Evolutionary conservation across 73 alveolate genomes (phyloP).

Genomic region (Paramecium primaurelia): DNA sequence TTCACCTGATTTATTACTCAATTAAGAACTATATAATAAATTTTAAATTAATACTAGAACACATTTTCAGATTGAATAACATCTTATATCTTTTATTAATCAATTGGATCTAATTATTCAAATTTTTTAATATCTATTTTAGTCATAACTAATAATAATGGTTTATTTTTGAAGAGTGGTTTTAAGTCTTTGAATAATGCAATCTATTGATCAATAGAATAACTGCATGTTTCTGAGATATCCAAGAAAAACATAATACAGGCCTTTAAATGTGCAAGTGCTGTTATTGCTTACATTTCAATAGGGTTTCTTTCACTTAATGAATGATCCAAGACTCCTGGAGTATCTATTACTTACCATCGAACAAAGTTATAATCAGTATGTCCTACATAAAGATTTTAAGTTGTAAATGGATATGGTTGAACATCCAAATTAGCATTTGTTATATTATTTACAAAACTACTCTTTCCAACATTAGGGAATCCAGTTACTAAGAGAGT

Average conservation of each 20-base stretch:
- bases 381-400: conserved; percentile 98
- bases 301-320: conserved; percentile 98
- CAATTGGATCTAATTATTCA: conserved; percentile 75
- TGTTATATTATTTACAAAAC: conserved; percentile 97
- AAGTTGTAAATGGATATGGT: conserved; percentile 98
- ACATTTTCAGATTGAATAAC: conserved; percentile 88
- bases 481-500: conserved; percentile 96
- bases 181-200: conserved; percentile 93
- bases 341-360: conserved; percentile 99
- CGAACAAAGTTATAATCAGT: conserved; percentile 96
- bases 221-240: conserved; percentile 97
- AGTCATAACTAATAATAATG: conserved; percentile 95
- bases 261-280: conserved; percentile 97
- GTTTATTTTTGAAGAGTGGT: conserved; percentile 97
- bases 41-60: conserved; percentile 61
- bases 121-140: conserved; percentile 89
- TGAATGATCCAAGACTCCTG: conserved; percentile 98
- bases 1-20: conserved; percentile 88
- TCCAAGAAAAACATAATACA: conserved; percentile 97
- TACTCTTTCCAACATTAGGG: conserved; percentile 99
- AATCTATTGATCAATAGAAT: conserved; percentile 84
- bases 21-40: background rate
- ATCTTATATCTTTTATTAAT: conserved; percentile 72
- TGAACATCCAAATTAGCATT: conserved; percentile 93
- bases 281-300: conserved; percentile 99